Conservation (phyloP, 1,139 yeast species). For the Suhomyces taliae region DNA sequence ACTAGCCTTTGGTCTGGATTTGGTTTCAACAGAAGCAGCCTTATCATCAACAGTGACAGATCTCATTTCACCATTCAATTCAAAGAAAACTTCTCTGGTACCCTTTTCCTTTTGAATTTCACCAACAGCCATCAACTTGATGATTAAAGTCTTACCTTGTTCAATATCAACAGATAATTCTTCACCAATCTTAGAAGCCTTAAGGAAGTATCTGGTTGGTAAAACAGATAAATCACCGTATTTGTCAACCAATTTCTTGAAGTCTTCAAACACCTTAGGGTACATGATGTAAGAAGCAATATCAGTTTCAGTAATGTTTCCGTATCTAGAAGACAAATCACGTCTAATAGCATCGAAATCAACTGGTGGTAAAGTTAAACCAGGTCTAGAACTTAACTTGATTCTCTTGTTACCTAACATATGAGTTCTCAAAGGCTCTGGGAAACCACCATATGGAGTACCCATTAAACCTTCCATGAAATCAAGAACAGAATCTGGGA, state of each 20-base stretch:
- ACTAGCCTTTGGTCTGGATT: slow-evolving; percentile 89
- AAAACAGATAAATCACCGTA: slow-evolving; percentile 92
- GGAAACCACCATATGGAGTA: slow-evolving; percentile 99
- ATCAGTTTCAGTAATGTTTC: slow-evolving; percentile 74
- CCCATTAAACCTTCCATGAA: slow-evolving; percentile 99
- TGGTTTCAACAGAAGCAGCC: slow-evolving; percentile 78
- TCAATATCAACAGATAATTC: slow-evolving; percentile 89
- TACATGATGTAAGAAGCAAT: slow-evolving; percentile 96
- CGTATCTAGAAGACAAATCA: slow-evolving; percentile 68
- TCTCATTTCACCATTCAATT: slow-evolving; percentile 97
- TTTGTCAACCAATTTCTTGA: slow-evolving; percentile 67
- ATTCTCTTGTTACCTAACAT: slow-evolving; percentile 82
- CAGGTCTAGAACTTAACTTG: slow-evolving; percentile 87
- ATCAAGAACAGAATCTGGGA: slow-evolving; percentile 97
- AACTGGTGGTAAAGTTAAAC: slow-evolving; percentile 80
- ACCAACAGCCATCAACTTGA: slow-evolving; percentile 91
- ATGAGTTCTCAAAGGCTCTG: slow-evolving; percentile 94
- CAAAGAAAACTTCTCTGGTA: slow-evolving; percentile 93
- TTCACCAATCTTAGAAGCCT: slow-evolving; percentile 84
- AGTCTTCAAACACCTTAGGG: slow-evolving; percentile 94
- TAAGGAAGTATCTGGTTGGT: slow-evolving; percentile 88
- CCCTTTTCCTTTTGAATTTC: slow-evolving; percentile 86
- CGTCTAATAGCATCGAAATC: slow-evolving; percentile 69
- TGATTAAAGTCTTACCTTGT: slow-evolving; percentile 89
- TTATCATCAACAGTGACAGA: slow-evolving; percentile 90